Base-by-base conservation (phyloP, 2,329 filamentous ascomycete genomes). In the Pleoardoris graminearum region DNA sequence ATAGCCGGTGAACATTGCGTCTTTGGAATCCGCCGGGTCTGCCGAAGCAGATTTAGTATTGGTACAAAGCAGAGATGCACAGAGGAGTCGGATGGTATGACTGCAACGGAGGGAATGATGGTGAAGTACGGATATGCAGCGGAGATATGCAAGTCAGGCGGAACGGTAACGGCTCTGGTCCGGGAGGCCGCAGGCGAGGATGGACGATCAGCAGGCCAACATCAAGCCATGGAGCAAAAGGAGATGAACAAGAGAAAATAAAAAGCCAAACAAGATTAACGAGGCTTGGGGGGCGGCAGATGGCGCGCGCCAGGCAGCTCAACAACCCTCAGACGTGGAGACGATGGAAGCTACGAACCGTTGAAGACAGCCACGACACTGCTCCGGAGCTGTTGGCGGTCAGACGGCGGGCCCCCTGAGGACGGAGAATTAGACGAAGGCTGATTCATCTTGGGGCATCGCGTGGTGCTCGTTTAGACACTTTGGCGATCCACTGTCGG, bases 1-100 rank as follows among this genome's bases (percentile, higher is more conserved):
- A 65, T 86, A 86, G 57, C 75, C 75, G 22, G 76, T 72, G 47
- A 79, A 71, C 60, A 79, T 75, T 67, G 70, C 62, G 62, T 67
- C 53, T 23, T 61, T 50, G 19, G 62, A 63, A 49, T 68, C 66
- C 27, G 50, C 56, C 27, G 61, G 57, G 46, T 69, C 68, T 71
- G 57, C 35, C 29, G 27, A 54, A 17, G 39, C 38, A 47, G 47
- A 49, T 54, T 57, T 50, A 46, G 49, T 43, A 57, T 52, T 48
- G 46, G 32, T 50, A 32, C 25, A 50, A 25, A 32, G 46, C 21
- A 45, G 46, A 10, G 6, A 27, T 16, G 16, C 12, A 27, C 43
- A n/a, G 48, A 30, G 36, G 3, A 41, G 12, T 16, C 8, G 8
- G 14, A 36, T 4, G n/a, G 33, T 16, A 7, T 8, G 37, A 38